Percentiles rank a stretch among this genome's conserved stretches.
These are phyloP conservation scores for Apiospora malaysiana DNA, from an alignment of 2,329 filamentous ascomycete species.

Conservation along the genomic window DNA sequence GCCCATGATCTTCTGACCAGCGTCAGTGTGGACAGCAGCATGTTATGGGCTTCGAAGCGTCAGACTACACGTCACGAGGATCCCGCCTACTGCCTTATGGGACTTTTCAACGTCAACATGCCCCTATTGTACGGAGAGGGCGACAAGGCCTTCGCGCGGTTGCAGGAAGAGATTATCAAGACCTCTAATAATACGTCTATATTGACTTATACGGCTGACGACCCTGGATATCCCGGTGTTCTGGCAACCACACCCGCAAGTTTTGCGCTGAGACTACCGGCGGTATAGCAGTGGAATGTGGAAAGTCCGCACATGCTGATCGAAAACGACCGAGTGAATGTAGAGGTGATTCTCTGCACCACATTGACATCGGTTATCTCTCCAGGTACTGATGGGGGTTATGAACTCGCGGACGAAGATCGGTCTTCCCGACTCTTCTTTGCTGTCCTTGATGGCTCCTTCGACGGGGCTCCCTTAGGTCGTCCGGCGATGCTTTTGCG, in stretches of 20 bases:
- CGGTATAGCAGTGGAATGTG: neutral
- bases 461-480: neutral
- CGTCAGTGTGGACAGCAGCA: neutral
- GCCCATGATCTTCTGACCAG: neutral
- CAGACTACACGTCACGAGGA: slow-evolving; percentile 36
- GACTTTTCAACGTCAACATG: slow-evolving; percentile 40
- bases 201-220: too few relatives aligned
- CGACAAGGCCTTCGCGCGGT: slow-evolving; percentile 33
- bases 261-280: neutral
- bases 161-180: slow-evolving; percentile 37
- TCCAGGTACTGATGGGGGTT: too few relatives aligned
- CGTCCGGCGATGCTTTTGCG: neutral
- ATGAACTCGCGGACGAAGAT: too few relatives aligned
- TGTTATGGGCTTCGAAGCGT: slow-evolving; percentile 36
- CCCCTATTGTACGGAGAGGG: slow-evolving; percentile 42
- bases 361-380: too few relatives aligned
- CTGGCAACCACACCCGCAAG: neutral
- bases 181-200: neutral
- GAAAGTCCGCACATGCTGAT: neutral
- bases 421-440: too few relatives aligned
- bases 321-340: neutral
- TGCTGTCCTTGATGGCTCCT: neutral
- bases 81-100: slow-evolving; percentile 39
- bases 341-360: neutral
- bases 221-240: too few relatives aligned